Evolutionary conservation across 306 rosid species (phyloP).

Genomic region (Herpetospermum pedunculosum): DNA sequence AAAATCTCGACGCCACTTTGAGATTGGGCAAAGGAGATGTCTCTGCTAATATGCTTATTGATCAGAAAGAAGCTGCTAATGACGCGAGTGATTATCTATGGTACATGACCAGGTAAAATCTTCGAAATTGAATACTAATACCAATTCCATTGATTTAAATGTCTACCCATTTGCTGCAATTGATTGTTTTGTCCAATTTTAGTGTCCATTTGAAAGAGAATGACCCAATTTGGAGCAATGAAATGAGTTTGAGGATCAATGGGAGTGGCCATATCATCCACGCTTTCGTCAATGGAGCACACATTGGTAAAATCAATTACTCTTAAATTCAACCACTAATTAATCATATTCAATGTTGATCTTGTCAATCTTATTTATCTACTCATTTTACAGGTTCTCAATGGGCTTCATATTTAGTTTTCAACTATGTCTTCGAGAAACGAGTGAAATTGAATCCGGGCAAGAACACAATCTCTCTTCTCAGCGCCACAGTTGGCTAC

Average conservation of each 20-base stretch:
- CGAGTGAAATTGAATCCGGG: slow-evolving; percentile 26
- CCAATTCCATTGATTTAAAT: not conserved
- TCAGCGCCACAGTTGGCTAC: slow-evolving; percentile 39
- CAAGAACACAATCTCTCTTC: slow-evolving; percentile 27
- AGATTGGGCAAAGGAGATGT: slow-evolving; percentile 15
- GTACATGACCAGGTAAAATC: slow-evolving; percentile 46
- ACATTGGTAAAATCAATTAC: no score
- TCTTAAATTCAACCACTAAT: no score
- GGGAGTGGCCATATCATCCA: slow-evolving; percentile 38
- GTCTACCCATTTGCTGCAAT: not conserved
- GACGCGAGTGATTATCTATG: slow-evolving; percentile 47
- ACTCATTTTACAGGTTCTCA: slow-evolving; percentile 20
- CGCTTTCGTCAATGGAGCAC: slow-evolving; percentile 34
- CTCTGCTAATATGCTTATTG: slow-evolving; percentile 15
- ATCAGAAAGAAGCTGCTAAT: slow-evolving; percentile 30
- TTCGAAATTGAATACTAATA: not conserved
- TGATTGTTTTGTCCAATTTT: not conserved
- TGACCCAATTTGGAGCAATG: slow-evolving; percentile 34
- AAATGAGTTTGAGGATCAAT: slow-evolving; percentile 26
- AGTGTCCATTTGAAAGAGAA: slow-evolving; percentile 20
- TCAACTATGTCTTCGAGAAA: slow-evolving; percentile 20
- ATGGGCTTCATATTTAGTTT: slow-evolving; percentile 26
- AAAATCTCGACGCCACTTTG: slow-evolving; percentile 14
- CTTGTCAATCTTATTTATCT: not conserved
- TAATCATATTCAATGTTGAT: no score